Conservation (phyloP, 1,284 basidiomycete genomes). For the Coniferiporia weirii region DNA sequence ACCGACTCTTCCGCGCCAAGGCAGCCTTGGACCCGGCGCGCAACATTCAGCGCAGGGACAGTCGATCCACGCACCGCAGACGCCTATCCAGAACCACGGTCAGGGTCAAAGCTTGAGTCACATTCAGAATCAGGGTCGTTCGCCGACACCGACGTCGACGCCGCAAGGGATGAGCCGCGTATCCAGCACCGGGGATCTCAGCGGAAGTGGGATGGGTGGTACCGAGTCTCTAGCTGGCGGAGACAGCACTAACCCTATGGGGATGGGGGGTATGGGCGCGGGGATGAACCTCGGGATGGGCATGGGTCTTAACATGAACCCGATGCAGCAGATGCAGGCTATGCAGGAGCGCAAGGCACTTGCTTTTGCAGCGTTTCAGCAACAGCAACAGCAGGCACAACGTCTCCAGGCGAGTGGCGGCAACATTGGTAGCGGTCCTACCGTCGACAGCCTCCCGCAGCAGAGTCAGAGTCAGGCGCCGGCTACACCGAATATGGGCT, state of each 20-base stretch:
- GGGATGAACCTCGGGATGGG: constrained; percentile 19
- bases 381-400: constrained; percentile 9
- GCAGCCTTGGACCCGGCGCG: not conserved
- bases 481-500: constrained; percentile 18
- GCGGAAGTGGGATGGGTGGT: not conserved
- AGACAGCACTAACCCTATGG: constrained; percentile 2
- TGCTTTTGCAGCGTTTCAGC: constrained; percentile 4
- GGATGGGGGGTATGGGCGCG: constrained; percentile 19
- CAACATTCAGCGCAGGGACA: not conserved
- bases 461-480: constrained; percentile 21
- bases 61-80: constrained; percentile 4
- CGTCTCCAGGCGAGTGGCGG: constrained; percentile 10
- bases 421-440: constrained; percentile 21
- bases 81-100: not conserved
- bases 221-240: not conserved
- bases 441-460: constrained; percentile 13
- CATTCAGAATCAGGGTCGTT: not conserved
- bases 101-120: not conserved
- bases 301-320: constrained; percentile 18
- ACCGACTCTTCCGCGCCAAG: constrained; percentile 22
- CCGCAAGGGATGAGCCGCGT: constrained; percentile 2
- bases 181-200: constrained; percentile 5
- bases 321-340: constrained; percentile 16
- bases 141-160: constrained; percentile 1
- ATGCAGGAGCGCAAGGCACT: constrained; percentile 17